Evolutionary conservation across 345 rosid species (phyloP), one percentile per base, ranked within the genome.

Genomic region (Microthlaspi erraticum): DNA sequence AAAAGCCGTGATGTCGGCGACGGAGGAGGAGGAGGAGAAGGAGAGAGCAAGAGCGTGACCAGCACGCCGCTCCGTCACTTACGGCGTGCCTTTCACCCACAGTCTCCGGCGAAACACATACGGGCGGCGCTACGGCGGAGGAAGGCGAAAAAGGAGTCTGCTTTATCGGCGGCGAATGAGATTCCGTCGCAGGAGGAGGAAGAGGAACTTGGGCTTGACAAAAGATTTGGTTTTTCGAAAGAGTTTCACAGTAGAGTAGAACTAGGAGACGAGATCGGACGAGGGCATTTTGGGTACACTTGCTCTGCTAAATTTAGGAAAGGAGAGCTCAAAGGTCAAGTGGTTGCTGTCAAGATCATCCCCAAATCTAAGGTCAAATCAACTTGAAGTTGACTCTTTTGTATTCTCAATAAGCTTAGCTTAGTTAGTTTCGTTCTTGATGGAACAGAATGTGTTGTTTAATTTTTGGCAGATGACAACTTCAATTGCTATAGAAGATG

Each of bases 221-320:
- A 89, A 84, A 82, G 96, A 56, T 94, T 94, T 42, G 98, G 98
- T 53, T 94, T 88, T 66, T 87, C 98, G 0, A 89, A 87, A 46
- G 93, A 94, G 58, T 76, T 94, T 44, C 80, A 64, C 3, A 85
- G 86, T 63, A 81, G 78, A 72, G 60, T 87, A 62, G 99, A 94
- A 68, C 71, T 91, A 7, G 96, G 93, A 9, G 89, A 84, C 33
- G 99, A 91, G 64, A 92, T 91, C 38, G 99, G 99, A 42, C 77
- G 99, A 75, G 99, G 99, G 19, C 99, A 94, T 87, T 91, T 88
- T 78, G 99, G 99, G 73, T 91, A 84, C 42, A 91, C 99, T 69
- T 91, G 99, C 53, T 85, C 91, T 66, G 99, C 96, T n/a, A 87
- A 50, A 75, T 89, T 82, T 76, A 94, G 83, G 84, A 91, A 88